phyloP scores from a whole-genome alignment of 1,284 basidiomycete genomes.

The Chalciporus piperatoides region DNA sequence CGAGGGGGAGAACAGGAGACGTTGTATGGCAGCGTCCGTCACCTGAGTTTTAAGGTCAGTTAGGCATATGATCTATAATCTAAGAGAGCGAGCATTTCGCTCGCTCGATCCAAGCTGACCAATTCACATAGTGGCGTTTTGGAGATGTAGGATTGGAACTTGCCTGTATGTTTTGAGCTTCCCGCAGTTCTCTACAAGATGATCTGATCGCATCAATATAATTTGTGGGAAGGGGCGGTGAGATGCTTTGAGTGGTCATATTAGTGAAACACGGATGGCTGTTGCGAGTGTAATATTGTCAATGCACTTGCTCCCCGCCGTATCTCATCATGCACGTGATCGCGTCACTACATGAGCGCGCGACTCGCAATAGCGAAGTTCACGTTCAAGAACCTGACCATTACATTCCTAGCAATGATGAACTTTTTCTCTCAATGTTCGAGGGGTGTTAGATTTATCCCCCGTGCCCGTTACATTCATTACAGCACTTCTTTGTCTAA shows the following conservation, averaged over 20 bases:
- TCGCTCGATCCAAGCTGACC: not conserved
- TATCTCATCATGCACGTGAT: slow-evolving; percentile 28
- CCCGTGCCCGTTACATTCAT: slow-evolving; percentile 11
- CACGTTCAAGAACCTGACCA: not conserved
- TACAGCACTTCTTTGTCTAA: slow-evolving; percentile 14
- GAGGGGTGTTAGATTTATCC: slow-evolving; percentile 9
- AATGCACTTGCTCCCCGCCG: no score
- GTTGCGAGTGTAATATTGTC: not conserved
- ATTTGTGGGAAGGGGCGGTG: slow-evolving; percentile 39
- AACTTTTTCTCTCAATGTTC: slow-evolving; percentile 11
- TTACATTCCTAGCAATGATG: slow-evolving; percentile 11
- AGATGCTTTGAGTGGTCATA: slow-evolving; percentile 17
- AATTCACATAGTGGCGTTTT: slow-evolving; percentile 1
- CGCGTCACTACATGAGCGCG: slow-evolving; percentile 1
- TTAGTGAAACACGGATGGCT: not conserved
- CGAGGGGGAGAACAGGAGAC: slow-evolving; percentile 59
- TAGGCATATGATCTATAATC: slow-evolving; percentile 8
- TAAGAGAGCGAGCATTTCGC: not conserved
- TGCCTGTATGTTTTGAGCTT: slow-evolving; percentile 43
- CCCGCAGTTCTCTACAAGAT: slow-evolving; percentile 46
- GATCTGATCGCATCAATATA: slow-evolving; percentile 50
- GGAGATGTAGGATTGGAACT: slow-evolving; percentile 18
- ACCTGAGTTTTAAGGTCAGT: slow-evolving; percentile 44
- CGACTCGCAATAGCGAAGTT: no score
- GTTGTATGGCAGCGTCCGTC: slow-evolving; percentile 48